Conservation (phyloP, 139 green algal species). For the Chlorella sp. region DNA sequence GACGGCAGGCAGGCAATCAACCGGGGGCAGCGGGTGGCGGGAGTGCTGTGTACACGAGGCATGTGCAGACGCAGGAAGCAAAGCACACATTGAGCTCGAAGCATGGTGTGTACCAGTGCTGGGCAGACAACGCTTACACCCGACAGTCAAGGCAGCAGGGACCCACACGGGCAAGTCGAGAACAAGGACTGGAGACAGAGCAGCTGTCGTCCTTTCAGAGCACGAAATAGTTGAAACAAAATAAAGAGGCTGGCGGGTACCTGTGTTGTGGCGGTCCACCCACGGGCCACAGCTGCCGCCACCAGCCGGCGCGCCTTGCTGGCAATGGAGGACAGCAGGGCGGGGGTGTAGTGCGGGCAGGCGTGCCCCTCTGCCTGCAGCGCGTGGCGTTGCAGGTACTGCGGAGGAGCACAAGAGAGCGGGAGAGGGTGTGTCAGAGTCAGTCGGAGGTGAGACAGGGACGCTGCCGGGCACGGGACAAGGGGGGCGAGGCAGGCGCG, state of each 20-base stretch:
- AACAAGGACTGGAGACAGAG: background rate
- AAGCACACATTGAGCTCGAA: background rate
- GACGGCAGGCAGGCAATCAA: background rate
- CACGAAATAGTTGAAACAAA: too few relatives aligned
- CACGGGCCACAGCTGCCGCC: background rate
- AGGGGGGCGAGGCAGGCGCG: background rate
- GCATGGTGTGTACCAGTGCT: too few relatives aligned
- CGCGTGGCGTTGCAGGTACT: slow-evolving; percentile 25
- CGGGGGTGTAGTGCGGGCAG: background rate
- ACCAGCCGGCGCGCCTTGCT: slow-evolving; percentile 31
- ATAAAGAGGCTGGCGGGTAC: background rate
- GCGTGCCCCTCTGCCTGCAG: background rate
- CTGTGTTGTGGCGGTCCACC: slow-evolving; percentile 26
- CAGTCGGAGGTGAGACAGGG: background rate
- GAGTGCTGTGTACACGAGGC: background rate
- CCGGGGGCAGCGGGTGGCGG: background rate
- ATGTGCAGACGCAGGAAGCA: background rate
- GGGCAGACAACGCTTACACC: too few relatives aligned
- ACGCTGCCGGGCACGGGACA: too few relatives aligned
- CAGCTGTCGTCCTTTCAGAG: background rate
- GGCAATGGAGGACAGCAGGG: slow-evolving; percentile 15
- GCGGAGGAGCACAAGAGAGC: background rate
- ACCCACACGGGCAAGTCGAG: background rate
- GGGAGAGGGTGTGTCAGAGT: background rate
- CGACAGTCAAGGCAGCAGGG: too few relatives aligned